These are phyloP conservation scores for Halophytophthora polymorphica DNA, from an alignment of 352 stramenopile species.

Conservation along the genomic window DNA sequence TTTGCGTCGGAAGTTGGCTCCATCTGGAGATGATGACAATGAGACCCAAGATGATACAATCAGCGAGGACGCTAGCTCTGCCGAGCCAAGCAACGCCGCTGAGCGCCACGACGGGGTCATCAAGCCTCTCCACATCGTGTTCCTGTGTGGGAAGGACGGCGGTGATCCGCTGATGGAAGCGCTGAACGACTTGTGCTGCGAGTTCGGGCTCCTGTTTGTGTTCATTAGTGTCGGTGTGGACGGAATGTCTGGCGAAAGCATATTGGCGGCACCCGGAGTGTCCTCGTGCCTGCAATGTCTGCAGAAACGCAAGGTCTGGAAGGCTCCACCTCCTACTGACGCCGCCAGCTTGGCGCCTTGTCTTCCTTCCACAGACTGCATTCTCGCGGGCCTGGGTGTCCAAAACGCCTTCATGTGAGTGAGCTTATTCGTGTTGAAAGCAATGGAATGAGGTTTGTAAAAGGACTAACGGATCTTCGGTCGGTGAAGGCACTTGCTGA, in stretches of 20 bases:
- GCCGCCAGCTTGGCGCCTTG: not conserved
- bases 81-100: conserved; percentile 1
- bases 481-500: conserved; percentile 17
- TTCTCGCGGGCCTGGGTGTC: conserved; percentile 39
- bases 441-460: not conserved
- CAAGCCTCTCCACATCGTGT: conserved; percentile 20
- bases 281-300: conserved; percentile 48
- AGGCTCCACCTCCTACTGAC: not conserved
- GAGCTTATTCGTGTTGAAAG: too few relatives aligned
- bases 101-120: not conserved
- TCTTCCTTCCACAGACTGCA: conserved; percentile 42
- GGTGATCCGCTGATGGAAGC: conserved; percentile 19
- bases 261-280: conserved; percentile 30
- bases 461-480: not conserved
- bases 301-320: conserved; percentile 42
- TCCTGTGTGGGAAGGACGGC: conserved; percentile 26
- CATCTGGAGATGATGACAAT: not conserved
- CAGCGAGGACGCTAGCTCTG: not conserved
- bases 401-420: conserved; percentile 42
- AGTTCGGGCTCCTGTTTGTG: conserved; percentile 32
- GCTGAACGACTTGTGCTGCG: conserved; percentile 48
- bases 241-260: conserved; percentile 36
- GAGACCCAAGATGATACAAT: not conserved
- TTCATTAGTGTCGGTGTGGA: conserved; percentile 24
- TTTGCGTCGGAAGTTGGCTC: not conserved